These are phyloP conservation scores for Verticillium nubilum DNA, from an alignment of 2,329 filamentous ascomycete genomes.

Conservation along the genomic window DNA sequence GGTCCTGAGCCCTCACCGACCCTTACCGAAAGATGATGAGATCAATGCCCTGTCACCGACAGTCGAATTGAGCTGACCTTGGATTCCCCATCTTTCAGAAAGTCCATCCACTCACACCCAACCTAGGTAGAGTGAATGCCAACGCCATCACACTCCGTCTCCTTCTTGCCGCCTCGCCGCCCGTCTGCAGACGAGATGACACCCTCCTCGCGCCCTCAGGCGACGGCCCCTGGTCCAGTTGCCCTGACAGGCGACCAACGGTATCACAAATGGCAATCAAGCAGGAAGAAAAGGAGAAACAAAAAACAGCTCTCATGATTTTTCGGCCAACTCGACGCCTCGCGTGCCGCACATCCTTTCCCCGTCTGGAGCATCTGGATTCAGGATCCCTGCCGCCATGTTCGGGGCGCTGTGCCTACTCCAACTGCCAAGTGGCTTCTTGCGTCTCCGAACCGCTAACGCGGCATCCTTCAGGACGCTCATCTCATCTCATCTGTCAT, in stretches of 20 bases:
- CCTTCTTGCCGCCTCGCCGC: background rate
- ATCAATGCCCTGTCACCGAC: background rate
- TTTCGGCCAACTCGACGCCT: background rate
- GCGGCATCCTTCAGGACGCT: slow-evolving; percentile 1
- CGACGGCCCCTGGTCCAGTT: background rate
- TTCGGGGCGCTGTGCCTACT: background rate
- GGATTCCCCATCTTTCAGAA: background rate
- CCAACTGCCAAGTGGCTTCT: slow-evolving; percentile 3
- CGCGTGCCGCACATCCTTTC: background rate
- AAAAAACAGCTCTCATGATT: background rate
- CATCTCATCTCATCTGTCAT: slow-evolving; percentile 1
- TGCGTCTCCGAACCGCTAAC: slow-evolving; percentile 1
- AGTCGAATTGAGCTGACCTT: background rate
- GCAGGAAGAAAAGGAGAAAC: background rate
- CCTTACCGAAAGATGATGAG: background rate
- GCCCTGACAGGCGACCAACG: background rate
- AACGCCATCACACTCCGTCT: background rate
- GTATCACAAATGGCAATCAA: background rate
- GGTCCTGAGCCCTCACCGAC: background rate
- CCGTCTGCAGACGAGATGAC: background rate
- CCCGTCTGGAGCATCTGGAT: background rate
- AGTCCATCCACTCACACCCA: background rate
- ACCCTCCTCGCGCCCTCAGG: background rate
- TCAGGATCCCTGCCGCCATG: background rate
- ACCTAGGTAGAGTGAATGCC: background rate